These are phyloP conservation scores for Suillus discolor DNA, from an alignment of 768 basidiomycete species.

Conservation along the genomic window DNA sequence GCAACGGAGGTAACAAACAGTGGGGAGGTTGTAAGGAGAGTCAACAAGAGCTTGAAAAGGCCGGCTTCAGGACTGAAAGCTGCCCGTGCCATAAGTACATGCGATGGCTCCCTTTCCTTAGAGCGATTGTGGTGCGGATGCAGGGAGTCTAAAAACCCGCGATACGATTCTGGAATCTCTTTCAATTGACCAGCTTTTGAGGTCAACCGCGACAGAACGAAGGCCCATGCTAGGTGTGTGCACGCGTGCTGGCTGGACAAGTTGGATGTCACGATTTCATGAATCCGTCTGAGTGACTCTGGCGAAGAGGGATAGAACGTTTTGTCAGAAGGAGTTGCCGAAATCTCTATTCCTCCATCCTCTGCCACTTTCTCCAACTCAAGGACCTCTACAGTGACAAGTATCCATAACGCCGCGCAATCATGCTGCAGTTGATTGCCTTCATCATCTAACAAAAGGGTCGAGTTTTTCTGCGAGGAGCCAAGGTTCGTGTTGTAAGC, in stretches of 20 bases:
- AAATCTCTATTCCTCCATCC: conserved; percentile 50
- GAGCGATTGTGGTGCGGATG: conserved; percentile 43
- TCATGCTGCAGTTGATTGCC: conserved; percentile 67
- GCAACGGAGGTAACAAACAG: conserved; percentile 75
- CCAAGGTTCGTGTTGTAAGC: conserved; percentile 57
- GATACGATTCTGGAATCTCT: conserved; percentile 57
- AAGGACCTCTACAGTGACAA: conserved; percentile 71
- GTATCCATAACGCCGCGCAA: conserved; percentile 72
- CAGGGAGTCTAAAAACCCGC: conserved; percentile 55
- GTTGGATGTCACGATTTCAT: conserved; percentile 64
- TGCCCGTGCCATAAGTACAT: conserved; percentile 58
- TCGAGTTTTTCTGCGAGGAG: conserved; percentile 53
- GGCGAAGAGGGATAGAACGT: conserved; percentile 65
- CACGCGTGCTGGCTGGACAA: conserved; percentile 66
- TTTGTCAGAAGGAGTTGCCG: conserved; percentile 48
- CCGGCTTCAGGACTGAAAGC: conserved; percentile 61
- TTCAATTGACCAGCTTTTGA: conserved; percentile 45
- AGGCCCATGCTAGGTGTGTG: conserved; percentile 83
- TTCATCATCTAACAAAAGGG: conserved; percentile 53
- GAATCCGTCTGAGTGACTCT: conserved; percentile 62
- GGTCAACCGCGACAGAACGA: conserved; percentile 69
- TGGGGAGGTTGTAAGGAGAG: conserved; percentile 67
- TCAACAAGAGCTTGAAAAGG: conserved; percentile 57
- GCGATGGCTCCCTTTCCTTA: conserved; percentile 59
- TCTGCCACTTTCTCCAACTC: conserved; percentile 77